Evolutionary conservation across 2,329 filamentous ascomycete genomes (phyloP), one percentile per base, ranked within the genome.

Genomic region (Scolecobasidium constrictum): DNA sequence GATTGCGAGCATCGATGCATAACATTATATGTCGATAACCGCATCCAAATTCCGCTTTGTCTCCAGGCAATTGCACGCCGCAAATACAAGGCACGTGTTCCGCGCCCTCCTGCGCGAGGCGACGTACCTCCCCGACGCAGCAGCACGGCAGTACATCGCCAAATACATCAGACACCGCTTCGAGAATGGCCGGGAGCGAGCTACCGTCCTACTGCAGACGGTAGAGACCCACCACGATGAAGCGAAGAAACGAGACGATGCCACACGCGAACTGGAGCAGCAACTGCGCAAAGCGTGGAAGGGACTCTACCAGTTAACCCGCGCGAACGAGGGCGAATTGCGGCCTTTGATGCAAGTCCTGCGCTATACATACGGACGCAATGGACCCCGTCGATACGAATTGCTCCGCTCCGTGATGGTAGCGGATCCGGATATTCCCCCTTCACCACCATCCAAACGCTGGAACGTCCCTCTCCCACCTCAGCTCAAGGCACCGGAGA

Each of bases 101-200:
- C 72, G 77, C 38, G 64, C 68, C 18, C 64, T 77, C 7, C 67
- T 80, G 31, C 71, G 77, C 46, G 71, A 79, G 60, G 67, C 66
- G 48, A 68, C 70, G 43, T 80, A 80, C 51, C 68, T 81, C 31
- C 75, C 77, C 20, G 75, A 80, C 52, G 64, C 70, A 2, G 57
- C 65, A 45, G 72, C 74, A 31, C 67, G 70, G 48, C 42, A 49
- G 22, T 73, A 71, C 57, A 63, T 75, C 55, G 63, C 62, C 45
- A 52, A 62, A 40, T 63, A 75, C 55, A 59, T 73, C 35, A 47
- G 70, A 23, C 48, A 53, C 26, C 63, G 69, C 47, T 78, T 73
- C 56, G 65, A 66, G 40, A 59, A 65, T 21, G 62, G 66, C 48
- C 55, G 59, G 48, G 21, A 4, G 18, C 18, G 7, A 15, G 31